Percentiles rank a stretch among this genome's conserved stretches.
Conservation (phyloP, 495 filamentous ascomycete species). For the Penicillium angulare region DNA sequence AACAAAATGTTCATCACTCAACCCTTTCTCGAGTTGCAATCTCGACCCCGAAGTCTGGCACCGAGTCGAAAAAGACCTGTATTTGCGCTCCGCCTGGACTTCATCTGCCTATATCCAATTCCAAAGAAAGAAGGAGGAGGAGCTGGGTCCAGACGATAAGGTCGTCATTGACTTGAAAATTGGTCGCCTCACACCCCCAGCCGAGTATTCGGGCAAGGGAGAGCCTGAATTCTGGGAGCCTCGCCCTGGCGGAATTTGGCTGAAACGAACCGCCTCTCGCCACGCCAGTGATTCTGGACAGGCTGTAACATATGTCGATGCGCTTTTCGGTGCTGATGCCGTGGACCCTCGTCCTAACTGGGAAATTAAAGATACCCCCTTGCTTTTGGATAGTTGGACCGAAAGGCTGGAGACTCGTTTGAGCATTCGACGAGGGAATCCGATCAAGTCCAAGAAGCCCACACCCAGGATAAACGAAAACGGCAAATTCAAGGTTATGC, state of each 20-base stretch:
- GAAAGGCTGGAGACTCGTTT: constrained; percentile 67
- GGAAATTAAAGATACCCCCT: constrained; percentile 67
- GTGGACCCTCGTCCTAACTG: constrained; percentile 84
- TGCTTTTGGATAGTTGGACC: constrained; percentile 62
- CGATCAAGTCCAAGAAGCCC: constrained; percentile 57
- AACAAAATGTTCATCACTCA: constrained; percentile 69
- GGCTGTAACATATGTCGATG: constrained; percentile 81
- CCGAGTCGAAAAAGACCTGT: constrained; percentile 89
- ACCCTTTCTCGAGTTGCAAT: constrained; percentile 75
- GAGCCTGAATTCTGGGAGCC: constrained; percentile 75
- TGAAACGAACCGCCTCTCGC: constrained; percentile 73
- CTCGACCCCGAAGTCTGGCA: constrained; percentile 76
- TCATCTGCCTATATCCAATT: constrained; percentile 82
- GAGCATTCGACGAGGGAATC: constrained; percentile 70
- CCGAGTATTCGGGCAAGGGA: constrained; percentile 52
- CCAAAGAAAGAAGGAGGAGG: constrained; percentile 84
- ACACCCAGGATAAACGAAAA: constrained; percentile 76
- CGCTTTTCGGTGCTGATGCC: constrained; percentile 91
- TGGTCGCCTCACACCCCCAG: constrained; percentile 69
- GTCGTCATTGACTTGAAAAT: constrained; percentile 82
- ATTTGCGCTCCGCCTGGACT: constrained; percentile 69
- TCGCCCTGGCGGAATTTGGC: constrained; percentile 78
- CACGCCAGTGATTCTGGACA: constrained; percentile 75
- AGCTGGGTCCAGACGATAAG: constrained; percentile 69
- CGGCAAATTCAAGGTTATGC: constrained; percentile 97